A percentile compares a stretch with the other conserved stretches of the same genome.
Conservation (phyloP, 164 flowering plant species). For the Tinospora cordifolia region DNA sequence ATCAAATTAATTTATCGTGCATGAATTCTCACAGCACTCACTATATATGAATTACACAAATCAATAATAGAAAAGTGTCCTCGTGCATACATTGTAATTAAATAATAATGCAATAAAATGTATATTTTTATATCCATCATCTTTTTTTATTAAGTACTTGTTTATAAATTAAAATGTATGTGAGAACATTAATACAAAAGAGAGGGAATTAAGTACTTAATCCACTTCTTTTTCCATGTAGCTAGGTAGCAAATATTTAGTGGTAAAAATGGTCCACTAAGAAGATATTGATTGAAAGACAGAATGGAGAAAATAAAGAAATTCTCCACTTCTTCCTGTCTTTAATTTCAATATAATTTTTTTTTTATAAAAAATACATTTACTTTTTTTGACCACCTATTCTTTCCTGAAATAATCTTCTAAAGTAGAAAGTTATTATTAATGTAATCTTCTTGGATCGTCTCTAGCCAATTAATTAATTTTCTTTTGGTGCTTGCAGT, state of each 20-base stretch:
- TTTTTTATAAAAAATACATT: no score
- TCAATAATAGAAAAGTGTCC: no score
- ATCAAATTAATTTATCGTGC: neutral
- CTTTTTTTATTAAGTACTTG: neutral
- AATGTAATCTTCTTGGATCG: neutral
- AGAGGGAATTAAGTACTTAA: no score
- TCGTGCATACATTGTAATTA: no score
- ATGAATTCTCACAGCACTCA: neutral
- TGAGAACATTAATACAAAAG: neutral
- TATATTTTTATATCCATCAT: no score
- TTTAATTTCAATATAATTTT: neutral
- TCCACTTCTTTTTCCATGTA: no score
- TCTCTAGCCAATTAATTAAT: neutral
- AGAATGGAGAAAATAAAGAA: neutral
- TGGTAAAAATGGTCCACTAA: neutral
- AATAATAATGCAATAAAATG: no score
- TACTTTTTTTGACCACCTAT: neutral
- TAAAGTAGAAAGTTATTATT: neutral
- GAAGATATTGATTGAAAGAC: neutral
- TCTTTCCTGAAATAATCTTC: neutral
- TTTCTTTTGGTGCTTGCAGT: conserved; percentile 28
- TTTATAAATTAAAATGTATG: no score
- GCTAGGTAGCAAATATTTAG: neutral
- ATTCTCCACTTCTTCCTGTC: conserved; percentile 3
- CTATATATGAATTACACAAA: neutral